A percentile compares a stretch with the other conserved stretches of the same genome.
Evolutionary conservation across 805 yeast genomes (phyloP).

Genomic region (Cyberlindnera xylosilytica): DNA sequence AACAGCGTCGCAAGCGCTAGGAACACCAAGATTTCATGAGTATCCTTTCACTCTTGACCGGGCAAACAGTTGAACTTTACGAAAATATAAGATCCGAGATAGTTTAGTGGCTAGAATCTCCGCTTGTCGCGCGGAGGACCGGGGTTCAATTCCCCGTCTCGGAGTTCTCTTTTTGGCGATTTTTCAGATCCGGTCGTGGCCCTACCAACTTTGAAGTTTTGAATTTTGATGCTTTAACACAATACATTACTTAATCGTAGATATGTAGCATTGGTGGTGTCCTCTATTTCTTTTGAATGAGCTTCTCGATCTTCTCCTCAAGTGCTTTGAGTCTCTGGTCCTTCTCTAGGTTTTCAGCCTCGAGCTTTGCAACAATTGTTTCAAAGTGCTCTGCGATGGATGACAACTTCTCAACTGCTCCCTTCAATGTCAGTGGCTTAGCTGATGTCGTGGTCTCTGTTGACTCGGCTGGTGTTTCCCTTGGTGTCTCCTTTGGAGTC

Average conservation of each 20-base stretch:
- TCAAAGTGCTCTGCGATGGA: slow-evolving; percentile 56
- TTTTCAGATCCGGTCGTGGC: no score
- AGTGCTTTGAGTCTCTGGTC: slow-evolving; percentile 57
- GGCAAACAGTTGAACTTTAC: no score
- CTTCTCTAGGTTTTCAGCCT: slow-evolving; percentile 55
- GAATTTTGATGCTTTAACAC: neutral
- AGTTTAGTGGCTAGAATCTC: no score
- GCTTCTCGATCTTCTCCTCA: slow-evolving; percentile 58
- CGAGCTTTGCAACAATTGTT: slow-evolving; percentile 47
- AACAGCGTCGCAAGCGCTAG: no score
- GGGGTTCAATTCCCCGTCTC: slow-evolving; percentile 44
- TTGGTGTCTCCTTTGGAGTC: slow-evolving; percentile 16
- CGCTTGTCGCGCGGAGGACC: slow-evolving; percentile 58
- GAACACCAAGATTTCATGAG: no score
- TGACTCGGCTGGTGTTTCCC: slow-evolving; percentile 15
- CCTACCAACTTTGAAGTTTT: no score
- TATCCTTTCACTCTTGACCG: no score
- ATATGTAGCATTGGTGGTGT: no score
- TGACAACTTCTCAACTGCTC: slow-evolving; percentile 66
- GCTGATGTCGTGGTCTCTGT: slow-evolving; percentile 9
- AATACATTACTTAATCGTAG: no score
- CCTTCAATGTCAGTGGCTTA: slow-evolving; percentile 62
- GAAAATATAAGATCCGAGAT: no score
- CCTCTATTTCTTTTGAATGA: slow-evolving; percentile 38
- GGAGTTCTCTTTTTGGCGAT: no score